Conservation (phyloP, 1,284 basidiomycete species). For the Trichosporon coremiiforme region DNA sequence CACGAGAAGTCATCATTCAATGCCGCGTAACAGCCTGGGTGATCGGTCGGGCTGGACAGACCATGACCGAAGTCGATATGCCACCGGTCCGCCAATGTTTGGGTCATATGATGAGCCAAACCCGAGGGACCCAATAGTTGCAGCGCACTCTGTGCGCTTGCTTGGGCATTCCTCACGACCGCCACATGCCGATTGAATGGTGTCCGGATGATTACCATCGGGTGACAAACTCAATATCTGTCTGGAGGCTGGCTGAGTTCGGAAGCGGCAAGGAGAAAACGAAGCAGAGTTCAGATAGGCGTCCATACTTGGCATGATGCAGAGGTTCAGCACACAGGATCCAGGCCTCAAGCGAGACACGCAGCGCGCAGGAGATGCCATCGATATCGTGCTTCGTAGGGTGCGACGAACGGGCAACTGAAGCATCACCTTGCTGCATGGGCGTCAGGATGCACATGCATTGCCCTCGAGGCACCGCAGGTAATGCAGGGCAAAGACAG, state of each 20-base stretch:
- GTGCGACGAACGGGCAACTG: neutral
- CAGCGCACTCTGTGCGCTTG: neutral
- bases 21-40: neutral
- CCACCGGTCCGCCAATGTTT: neutral
- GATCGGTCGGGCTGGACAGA: neutral
- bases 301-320: too few relatives aligned
- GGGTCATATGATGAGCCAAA: slow-evolving; percentile 1
- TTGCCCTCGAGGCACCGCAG: neutral
- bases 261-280: neutral
- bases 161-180: neutral
- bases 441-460: neutral
- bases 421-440: neutral
- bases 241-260: neutral
- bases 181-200: neutral
- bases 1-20: slow-evolving; percentile 3
- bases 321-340: too few relatives aligned
- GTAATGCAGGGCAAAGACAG: neutral
- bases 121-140: neutral
- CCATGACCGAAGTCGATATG: slow-evolving; percentile 1
- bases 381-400: neutral
- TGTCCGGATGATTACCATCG: neutral
- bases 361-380: too few relatives aligned
- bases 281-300: too few relatives aligned
- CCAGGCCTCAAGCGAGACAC: too few relatives aligned
- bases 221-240: neutral